Conservation (phyloP, 805 yeast species). For the Nakazawaea pomicola region DNA sequence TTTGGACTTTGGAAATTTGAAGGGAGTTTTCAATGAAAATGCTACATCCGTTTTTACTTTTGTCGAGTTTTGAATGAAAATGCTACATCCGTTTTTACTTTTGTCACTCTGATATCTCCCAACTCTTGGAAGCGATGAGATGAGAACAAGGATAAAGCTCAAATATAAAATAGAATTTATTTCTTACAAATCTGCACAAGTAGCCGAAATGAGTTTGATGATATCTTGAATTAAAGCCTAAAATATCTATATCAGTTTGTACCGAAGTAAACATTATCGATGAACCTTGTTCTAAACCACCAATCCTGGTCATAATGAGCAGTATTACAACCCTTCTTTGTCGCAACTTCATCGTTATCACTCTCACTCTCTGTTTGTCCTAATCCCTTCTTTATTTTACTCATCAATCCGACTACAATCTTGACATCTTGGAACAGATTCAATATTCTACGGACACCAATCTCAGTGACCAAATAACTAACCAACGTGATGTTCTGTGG, state of each 20-base stretch:
- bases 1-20: too few relatives aligned
- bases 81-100: too few relatives aligned
- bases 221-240: not conserved
- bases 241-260: slow-evolving; percentile 27
- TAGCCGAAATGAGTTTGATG: not conserved
- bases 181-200: too few relatives aligned
- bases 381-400: slow-evolving; percentile 31
- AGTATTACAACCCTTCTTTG: slow-evolving; percentile 22
- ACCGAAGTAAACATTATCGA: slow-evolving; percentile 79
- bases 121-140: too few relatives aligned
- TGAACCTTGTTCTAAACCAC: slow-evolving; percentile 62
- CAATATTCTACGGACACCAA: slow-evolving; percentile 67
- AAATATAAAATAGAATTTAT: too few relatives aligned
- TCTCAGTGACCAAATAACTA: slow-evolving; percentile 69
- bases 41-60: too few relatives aligned
- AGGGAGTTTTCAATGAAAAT: too few relatives aligned
- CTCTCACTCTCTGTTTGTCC: too few relatives aligned
- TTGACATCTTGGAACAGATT: slow-evolving; percentile 70
- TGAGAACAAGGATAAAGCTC: too few relatives aligned
- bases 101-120: too few relatives aligned
- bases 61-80: too few relatives aligned
- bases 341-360: slow-evolving; percentile 5
- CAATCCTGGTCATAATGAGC: slow-evolving; percentile 44
- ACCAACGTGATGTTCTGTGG: slow-evolving; percentile 62
- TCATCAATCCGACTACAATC: slow-evolving; percentile 64